phyloP scores from a whole-genome alignment of 495 filamentous ascomycete genomes.

The Penicillium simplicissimum region DNA sequence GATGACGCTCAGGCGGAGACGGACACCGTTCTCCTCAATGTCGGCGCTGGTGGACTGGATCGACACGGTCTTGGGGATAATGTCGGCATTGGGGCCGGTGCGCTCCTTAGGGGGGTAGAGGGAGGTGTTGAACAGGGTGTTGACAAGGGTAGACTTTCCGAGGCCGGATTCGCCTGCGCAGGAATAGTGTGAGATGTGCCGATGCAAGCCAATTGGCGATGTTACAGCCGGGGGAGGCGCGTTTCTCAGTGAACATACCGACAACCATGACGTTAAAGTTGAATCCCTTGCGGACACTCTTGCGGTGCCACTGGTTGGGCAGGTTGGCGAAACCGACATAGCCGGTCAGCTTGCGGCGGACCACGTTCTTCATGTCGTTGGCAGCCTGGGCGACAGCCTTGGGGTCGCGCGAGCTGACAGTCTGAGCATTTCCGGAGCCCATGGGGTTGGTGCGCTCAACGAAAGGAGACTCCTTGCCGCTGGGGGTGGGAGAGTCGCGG shows the following conservation, averaged over 20 bases:
- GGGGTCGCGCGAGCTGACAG: conserved; percentile 78
- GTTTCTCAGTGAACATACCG: conserved; percentile 61
- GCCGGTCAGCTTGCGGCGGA: conserved; percentile 95
- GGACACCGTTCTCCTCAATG: conserved; percentile 98
- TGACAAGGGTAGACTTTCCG: conserved; percentile 98
- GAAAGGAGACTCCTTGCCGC: conserved; percentile 57
- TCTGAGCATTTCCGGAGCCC: conserved; percentile 62
- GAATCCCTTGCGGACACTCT: conserved; percentile 99
- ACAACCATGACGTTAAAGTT: conserved; percentile 99
- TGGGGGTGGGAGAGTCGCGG: conserved; percentile 38
- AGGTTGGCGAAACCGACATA: conserved; percentile 99
- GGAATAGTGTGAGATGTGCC: conserved; percentile 4
- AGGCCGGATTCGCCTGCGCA: conserved; percentile 91
- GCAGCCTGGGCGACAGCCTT: conserved; percentile 75
- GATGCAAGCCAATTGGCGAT: not conserved
- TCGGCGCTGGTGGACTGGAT: conserved; percentile 99
- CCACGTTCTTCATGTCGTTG: conserved; percentile 93
- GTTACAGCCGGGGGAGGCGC: not conserved
- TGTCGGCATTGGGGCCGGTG: conserved; percentile 93
- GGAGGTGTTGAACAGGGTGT: conserved; percentile 99
- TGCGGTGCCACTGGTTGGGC: conserved; percentile 99
- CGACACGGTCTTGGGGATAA: conserved; percentile 97
- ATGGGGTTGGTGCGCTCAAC: conserved; percentile 63
- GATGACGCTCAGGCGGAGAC: conserved; percentile 93
- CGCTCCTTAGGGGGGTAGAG: conserved; percentile 98